Base-by-base conservation (phyloP, 257 asterid species). In the Asclepias syriaca region DNA sequence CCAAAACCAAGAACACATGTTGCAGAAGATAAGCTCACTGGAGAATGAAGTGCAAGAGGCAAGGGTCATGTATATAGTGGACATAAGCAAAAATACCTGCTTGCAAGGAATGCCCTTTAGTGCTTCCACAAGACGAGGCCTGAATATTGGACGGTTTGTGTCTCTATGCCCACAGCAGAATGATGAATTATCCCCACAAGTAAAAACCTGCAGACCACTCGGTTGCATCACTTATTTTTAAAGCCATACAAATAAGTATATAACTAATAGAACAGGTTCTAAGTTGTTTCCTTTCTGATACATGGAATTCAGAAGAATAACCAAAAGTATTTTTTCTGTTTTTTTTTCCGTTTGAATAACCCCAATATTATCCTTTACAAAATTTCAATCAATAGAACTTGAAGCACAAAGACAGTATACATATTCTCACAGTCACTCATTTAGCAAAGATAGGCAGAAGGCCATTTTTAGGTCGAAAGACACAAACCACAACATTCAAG, bases 151-250 rank as follows among this genome's bases (percentile, higher is more conserved):
- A 18, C 91, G 93, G 77, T 74, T 70, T 60, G 86, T 87, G 72
- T 88, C 96, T 43, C 82, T 75, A 75, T 87, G 97, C 64, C 97
- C 97, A 76, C 97, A 91, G 70, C 97, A 91, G 76, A 83, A 86
- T 40, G 94, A 87, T 60, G 96, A 89, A 78, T 91, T 91, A 77
- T 89, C 94, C 68, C 97, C 97, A 55, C 96, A 91, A 27, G 97
- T 89, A 85, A 87, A 89, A 74, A 86, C 96, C 97, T 91, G 83
- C 70, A 79, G 65, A 68, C 48, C 50, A 73, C 77, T 75, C 40
- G 75, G 15, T 69, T 72, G 48, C 63, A 57, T 76, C 51, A 69
- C 43, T 13, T 37, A 15, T 22, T 65, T 8, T 37, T 21, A 39
- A 55, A 54, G 40, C 11, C 19, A 21, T 24, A 55, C 56, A 18